Evolutionary conservation across 805 yeast genomes (phyloP).

Genomic region (Pichia manshurica): DNA sequence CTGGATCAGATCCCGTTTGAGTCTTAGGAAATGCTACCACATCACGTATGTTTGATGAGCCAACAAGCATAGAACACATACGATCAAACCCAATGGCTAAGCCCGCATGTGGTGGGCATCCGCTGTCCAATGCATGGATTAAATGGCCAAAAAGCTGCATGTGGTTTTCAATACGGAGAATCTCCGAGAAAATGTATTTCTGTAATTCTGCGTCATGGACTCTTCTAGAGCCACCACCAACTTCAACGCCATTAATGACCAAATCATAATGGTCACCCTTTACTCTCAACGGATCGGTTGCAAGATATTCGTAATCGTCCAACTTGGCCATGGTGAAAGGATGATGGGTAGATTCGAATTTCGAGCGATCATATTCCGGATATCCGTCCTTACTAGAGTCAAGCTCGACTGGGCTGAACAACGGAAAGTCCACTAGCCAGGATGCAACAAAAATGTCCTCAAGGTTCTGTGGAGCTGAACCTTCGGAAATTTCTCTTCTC

Average conservation of each 20-base stretch:
- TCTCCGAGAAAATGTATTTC: slow-evolving; percentile 57
- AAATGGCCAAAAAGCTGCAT: slow-evolving; percentile 77
- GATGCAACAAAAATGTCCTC: slow-evolving; percentile 49
- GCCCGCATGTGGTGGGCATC: slow-evolving; percentile 99
- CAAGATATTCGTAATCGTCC: slow-evolving; percentile 57
- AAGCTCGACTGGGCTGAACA: slow-evolving; percentile 70
- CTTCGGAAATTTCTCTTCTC: slow-evolving; percentile 34
- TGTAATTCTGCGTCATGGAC: slow-evolving; percentile 83
- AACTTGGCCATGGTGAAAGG: slow-evolving; percentile 92
- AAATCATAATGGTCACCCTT: slow-evolving; percentile 92
- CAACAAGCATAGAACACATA: slow-evolving; percentile 84
- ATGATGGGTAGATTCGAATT: slow-evolving; percentile 78
- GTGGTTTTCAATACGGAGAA: slow-evolving; percentile 56
- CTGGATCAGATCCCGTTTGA: slow-evolving; percentile 78
- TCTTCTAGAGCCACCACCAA: slow-evolving; percentile 97
- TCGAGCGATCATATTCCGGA: slow-evolving; percentile 52
- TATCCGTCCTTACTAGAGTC: slow-evolving; percentile 32
- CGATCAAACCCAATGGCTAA: slow-evolving; percentile 93
- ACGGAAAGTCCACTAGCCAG: slow-evolving; percentile 93
- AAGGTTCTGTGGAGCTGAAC: slow-evolving; percentile 15
- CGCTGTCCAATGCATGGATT: slow-evolving; percentile 71
- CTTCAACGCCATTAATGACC: slow-evolving; percentile 89
- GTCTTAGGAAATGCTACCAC: slow-evolving; percentile 97
- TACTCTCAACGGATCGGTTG: slow-evolving; percentile 51
- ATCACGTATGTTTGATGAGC: slow-evolving; percentile 73